A percentile compares a stretch with the other conserved stretches of the same genome.
Evolutionary conservation across 2,329 filamentous ascomycete species (phyloP).

Genomic region (Tolypocladium inflatum): DNA sequence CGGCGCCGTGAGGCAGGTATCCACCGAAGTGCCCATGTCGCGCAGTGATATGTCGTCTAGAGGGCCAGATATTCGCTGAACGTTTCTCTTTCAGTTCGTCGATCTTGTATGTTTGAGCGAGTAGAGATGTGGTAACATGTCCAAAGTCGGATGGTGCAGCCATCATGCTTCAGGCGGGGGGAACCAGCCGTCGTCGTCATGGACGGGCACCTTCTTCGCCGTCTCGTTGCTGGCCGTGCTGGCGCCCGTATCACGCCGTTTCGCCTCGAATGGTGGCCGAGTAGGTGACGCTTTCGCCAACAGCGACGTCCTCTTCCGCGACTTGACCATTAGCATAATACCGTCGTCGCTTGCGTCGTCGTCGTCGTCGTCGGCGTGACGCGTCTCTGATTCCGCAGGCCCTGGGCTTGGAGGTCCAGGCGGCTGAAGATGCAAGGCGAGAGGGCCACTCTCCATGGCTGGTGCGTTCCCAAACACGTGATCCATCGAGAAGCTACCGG

Average conservation of each 20-base stretch:
- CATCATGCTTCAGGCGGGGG: neutral
- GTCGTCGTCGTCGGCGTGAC: conserved; percentile 27
- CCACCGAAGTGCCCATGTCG: neutral
- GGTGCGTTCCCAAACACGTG: conserved; percentile 22
- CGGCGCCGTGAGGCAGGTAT: neutral
- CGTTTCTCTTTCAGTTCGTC: neutral
- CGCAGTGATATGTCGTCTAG: neutral
- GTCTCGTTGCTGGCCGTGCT: conserved; percentile 55
- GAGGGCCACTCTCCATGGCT: conserved; percentile 21
- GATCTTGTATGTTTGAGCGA: neutral
- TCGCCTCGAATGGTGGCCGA: conserved; percentile 24
- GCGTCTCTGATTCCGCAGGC: neutral
- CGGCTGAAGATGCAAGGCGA: conserved; percentile 18
- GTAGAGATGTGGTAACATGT: neutral
- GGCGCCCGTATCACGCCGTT: conserved; percentile 49
- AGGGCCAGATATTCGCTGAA: neutral
- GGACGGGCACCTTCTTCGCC: conserved; percentile 44
- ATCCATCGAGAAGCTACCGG: conserved; percentile 36
- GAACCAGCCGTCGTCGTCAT: conserved; percentile 18
- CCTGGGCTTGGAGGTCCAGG: conserved; percentile 4
- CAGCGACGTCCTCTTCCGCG: conserved; percentile 32
- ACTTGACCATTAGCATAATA: conserved; percentile 42
- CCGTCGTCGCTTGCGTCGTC: conserved; percentile 46
- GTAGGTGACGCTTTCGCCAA: conserved; percentile 6
- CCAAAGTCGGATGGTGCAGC: neutral